These are phyloP conservation scores for Ceratocystis papillata DNA, from an alignment of 2,329 filamentous ascomycete species.

Conservation along the genomic window DNA sequence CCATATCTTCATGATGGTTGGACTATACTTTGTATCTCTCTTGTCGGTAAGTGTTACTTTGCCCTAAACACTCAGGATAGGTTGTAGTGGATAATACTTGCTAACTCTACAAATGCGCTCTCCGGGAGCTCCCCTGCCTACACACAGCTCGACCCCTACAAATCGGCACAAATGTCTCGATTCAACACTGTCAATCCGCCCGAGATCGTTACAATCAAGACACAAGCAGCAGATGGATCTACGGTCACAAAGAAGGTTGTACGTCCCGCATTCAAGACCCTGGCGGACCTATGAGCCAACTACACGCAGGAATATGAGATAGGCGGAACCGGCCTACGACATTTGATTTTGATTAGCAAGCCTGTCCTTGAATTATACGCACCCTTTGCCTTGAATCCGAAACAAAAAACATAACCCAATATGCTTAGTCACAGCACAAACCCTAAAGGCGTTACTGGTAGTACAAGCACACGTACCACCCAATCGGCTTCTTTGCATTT, in stretches of 20 bases:
- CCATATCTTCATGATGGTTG: slow-evolving; percentile 44
- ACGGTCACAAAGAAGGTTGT: slow-evolving; percentile 29
- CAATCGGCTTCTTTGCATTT: slow-evolving; percentile 15
- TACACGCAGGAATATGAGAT: slow-evolving; percentile 17
- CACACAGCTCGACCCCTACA: slow-evolving; percentile 50
- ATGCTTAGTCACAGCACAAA: not conserved
- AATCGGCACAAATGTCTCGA: slow-evolving; percentile 47
- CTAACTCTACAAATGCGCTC: not conserved
- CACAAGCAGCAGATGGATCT: slow-evolving; percentile 25
- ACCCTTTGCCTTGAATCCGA: not conserved
- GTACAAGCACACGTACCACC: not conserved
- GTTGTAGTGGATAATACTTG: not conserved
- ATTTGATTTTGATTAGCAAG: not conserved
- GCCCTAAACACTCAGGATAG: not conserved
- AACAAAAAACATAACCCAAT: slow-evolving; percentile 2
- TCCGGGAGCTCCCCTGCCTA: not conserved
- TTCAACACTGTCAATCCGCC: slow-evolving; percentile 45
- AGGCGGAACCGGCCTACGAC: not conserved
- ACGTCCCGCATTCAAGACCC: slow-evolving; percentile 39
- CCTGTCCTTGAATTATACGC: slow-evolving; percentile 7
- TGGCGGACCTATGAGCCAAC: slow-evolving; percentile 41
- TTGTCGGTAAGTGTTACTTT: slow-evolving; percentile 41
- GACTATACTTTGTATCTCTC: slow-evolving; percentile 51
- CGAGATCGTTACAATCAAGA: slow-evolving; percentile 24
- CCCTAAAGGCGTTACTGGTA: not conserved